Conservation (phyloP, 75 land plant species). For the Selaginella tamariscina region DNA sequence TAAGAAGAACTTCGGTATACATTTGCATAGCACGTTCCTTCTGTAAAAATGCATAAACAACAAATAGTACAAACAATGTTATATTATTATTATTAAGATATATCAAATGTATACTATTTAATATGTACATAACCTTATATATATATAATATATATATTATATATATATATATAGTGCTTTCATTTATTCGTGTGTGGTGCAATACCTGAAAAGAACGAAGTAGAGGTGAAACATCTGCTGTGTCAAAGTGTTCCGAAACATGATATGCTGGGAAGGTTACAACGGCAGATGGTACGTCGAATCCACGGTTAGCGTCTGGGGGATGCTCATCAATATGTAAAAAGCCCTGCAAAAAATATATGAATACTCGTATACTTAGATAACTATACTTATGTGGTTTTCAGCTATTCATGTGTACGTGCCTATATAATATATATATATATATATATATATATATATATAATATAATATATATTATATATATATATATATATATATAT, state of each 20-base stretch:
- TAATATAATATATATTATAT: too few species aligned
- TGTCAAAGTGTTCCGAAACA: background rate
- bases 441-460: too few species aligned
- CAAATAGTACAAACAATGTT: background rate
- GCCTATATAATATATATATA: too few species aligned
- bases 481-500: too few species aligned
- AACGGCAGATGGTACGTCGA: slow-evolving; percentile 84
- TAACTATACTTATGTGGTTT: too few species aligned
- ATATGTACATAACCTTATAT: too few species aligned
- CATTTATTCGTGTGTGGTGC: background rate
- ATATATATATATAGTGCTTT: background rate
- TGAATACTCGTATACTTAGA: too few species aligned
- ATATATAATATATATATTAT: too few species aligned
- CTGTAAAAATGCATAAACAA: slow-evolving; percentile 27
- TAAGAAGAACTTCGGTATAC: slow-evolving; percentile 76
- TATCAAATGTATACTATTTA: background rate
- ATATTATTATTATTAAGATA: background rate
- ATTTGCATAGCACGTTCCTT: slow-evolving; percentile 33
- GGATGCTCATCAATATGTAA: slow-evolving; percentile 93
- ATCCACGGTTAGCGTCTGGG: slow-evolving; percentile 98
- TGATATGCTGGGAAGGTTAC: slow-evolving; percentile 48
- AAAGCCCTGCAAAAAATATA: slow-evolving; percentile 54
- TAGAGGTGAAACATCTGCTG: slow-evolving; percentile 18
- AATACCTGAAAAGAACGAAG: slow-evolving; percentile 4
- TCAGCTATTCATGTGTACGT: too few species aligned